These are phyloP conservation scores for Penicillium sp. DNA, from an alignment of 2,329 filamentous ascomycete species.

Conservation along the genomic window DNA sequence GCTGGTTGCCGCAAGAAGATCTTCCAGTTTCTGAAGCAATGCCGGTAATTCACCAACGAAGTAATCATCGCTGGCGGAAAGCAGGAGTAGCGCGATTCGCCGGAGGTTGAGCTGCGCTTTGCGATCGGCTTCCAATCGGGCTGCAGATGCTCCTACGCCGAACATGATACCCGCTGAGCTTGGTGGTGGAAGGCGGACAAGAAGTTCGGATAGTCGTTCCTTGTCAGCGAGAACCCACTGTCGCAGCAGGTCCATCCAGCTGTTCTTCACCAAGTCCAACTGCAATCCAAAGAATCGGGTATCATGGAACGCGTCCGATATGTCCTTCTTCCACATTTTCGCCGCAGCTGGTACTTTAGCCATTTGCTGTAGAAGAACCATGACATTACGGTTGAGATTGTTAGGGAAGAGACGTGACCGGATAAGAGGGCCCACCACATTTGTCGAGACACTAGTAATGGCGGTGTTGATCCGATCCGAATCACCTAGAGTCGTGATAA, in stretches of 20 bases:
- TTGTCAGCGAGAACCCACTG: conserved; percentile 87
- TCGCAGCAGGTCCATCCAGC: conserved; percentile 80
- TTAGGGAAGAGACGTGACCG: conserved; percentile 84
- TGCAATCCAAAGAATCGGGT: conserved; percentile 76
- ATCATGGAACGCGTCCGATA: conserved; percentile 90
- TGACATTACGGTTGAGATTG: conserved; percentile 69
- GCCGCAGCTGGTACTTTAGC: conserved; percentile 75
- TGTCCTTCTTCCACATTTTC: conserved; percentile 90
- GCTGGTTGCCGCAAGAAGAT: conserved; percentile 77
- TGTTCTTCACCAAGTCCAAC: conserved; percentile 63
- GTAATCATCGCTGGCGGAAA: conserved; percentile 74
- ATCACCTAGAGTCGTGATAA: conserved; percentile 81
- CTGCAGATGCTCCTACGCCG: conserved; percentile 93
- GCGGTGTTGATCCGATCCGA: conserved; percentile 78
- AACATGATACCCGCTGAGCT: conserved; percentile 96
- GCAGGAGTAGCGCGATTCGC: conserved; percentile 73
- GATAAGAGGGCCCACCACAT: conserved; percentile 77
- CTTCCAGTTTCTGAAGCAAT: conserved; percentile 80
- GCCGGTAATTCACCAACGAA: conserved; percentile 73
- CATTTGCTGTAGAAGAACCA: conserved; percentile 74
- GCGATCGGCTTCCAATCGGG: conserved; percentile 89
- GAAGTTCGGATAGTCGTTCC: conserved; percentile 77
- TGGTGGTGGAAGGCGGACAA: conserved; percentile 76
- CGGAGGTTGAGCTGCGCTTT: conserved; percentile 88
- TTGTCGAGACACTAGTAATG: conserved; percentile 76